phyloP scores from a whole-genome alignment of 2,329 filamentous ascomycete genomes.

The Fusarium albidum region DNA sequence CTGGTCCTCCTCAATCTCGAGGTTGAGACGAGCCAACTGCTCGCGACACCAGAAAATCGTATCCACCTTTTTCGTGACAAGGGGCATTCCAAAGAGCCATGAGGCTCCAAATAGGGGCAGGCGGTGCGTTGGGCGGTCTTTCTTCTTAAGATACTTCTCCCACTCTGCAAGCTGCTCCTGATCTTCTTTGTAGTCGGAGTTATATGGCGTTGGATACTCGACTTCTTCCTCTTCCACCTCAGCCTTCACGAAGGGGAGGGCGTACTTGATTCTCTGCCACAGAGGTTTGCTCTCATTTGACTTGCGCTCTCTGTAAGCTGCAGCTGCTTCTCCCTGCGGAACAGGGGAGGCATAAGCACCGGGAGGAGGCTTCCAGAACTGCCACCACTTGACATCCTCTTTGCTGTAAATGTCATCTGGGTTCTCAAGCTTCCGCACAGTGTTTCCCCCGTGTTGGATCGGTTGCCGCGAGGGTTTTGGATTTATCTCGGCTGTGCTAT shows the following conservation, averaged over 20 bases:
- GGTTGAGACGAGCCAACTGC: conserved; percentile 85
- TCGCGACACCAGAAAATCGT: conserved; percentile 91
- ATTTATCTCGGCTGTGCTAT: conserved; percentile 44
- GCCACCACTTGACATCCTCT: conserved; percentile 61
- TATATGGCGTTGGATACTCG: conserved; percentile 71
- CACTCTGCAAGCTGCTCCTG: conserved; percentile 74
- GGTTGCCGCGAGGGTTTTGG: conserved; percentile 9
- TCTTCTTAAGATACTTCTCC: conserved; percentile 82
- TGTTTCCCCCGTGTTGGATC: conserved; percentile 50
- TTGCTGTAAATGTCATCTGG: conserved; percentile 58
- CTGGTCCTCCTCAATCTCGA: conserved; percentile 93
- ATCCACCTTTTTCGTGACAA: conserved; percentile 90
- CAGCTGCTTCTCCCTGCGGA: conserved; percentile 62
- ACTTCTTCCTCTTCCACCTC: conserved; percentile 50
- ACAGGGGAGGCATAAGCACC: conserved; percentile 69
- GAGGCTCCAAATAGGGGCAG: conserved; percentile 67
- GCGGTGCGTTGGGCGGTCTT: conserved; percentile 85
- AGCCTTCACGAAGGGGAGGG: conserved; percentile 58
- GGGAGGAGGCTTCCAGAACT: conserved; percentile 71
- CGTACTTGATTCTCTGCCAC: conserved; percentile 59
- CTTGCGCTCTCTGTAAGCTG: conserved; percentile 43
- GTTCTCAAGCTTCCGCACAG: conserved; percentile 59
- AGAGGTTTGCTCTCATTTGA: conserved; percentile 55
- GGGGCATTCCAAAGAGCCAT: conserved; percentile 82
- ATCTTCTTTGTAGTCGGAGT: conserved; percentile 64